Conservation (phyloP, 1,139 yeast genomes). For the Lodderomyces theae region DNA sequence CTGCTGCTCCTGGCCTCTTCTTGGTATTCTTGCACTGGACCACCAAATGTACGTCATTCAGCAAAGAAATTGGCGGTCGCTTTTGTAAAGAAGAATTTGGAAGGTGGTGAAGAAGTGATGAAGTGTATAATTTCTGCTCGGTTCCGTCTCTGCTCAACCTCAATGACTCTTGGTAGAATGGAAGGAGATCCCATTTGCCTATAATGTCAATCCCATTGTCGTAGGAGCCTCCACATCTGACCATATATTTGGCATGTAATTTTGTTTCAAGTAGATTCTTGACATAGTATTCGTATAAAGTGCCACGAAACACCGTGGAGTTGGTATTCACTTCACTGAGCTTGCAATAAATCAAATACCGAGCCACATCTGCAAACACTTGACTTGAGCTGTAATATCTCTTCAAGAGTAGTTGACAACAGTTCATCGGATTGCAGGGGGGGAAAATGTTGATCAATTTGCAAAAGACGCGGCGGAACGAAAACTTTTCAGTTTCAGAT, state of each 20-base stretch:
- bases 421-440: background rate
- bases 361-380: conserved; percentile 22
- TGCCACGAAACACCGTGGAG: conserved; percentile 62
- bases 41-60: conserved; percentile 32
- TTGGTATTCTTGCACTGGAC: conserved; percentile 60
- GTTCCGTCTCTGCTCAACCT: background rate
- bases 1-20: conserved; percentile 47
- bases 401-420: background rate
- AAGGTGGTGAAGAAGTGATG: background rate
- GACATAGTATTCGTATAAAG: conserved; percentile 62
- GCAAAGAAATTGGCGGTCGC: conserved; percentile 19
- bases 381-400: conserved; percentile 7
- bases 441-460: too few relatives aligned
- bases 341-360: conserved; percentile 31
- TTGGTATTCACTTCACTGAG: conserved; percentile 19
- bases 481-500: conserved; percentile 1
- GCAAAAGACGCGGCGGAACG: background rate
- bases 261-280: conserved; percentile 43
- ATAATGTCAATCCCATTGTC: conserved; percentile 73
- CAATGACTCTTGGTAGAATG: conserved; percentile 18
- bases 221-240: conserved; percentile 59
- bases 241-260: conserved; percentile 41
- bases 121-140: background rate
- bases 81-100: background rate
- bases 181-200: conserved; percentile 55